Percentiles rank a stretch among this genome's conserved stretches.
phyloP scores from a whole-genome alignment of 106 monocot genomes.

The Apostasia ramifera region DNA sequence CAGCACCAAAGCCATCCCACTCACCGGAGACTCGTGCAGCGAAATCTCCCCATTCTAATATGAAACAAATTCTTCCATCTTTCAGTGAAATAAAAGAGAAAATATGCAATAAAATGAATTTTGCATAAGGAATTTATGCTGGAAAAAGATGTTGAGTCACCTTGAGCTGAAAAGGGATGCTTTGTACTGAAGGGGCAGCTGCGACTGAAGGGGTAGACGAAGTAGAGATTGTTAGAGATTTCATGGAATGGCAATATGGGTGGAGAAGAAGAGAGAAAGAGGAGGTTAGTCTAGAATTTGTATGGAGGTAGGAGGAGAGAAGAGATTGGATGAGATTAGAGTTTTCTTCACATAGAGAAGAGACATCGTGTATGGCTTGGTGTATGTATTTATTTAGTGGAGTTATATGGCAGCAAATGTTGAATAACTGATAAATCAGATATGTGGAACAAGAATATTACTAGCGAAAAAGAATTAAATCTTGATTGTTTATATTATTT shows the following conservation, averaged over 20 bases:
- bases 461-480: too few relatives aligned
- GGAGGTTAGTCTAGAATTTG: conserved; percentile 10
- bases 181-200: background rate
- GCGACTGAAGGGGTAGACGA: conserved; percentile 12
- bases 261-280: background rate
- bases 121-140: background rate
- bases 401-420: too few relatives aligned
- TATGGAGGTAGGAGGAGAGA: conserved; percentile 9
- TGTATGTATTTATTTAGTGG: too few relatives aligned
- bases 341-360: background rate
- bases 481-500: too few relatives aligned
- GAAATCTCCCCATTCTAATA: conserved; percentile 64
- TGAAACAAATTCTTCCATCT: background rate
- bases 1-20: conserved; percentile 89
- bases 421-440: too few relatives aligned
- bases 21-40: conserved; percentile 79
- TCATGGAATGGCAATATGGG: conserved; percentile 6
- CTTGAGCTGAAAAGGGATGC: conserved; percentile 4
- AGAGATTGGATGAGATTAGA: background rate
- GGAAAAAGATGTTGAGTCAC: background rate
- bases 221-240: background rate
- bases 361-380: background rate
- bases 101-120: background rate
- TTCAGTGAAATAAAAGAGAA: background rate
- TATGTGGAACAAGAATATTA: too few relatives aligned